phyloP scores from a whole-genome alignment of 805 yeast genomes.

The Suhomyces xylopsoci region DNA sequence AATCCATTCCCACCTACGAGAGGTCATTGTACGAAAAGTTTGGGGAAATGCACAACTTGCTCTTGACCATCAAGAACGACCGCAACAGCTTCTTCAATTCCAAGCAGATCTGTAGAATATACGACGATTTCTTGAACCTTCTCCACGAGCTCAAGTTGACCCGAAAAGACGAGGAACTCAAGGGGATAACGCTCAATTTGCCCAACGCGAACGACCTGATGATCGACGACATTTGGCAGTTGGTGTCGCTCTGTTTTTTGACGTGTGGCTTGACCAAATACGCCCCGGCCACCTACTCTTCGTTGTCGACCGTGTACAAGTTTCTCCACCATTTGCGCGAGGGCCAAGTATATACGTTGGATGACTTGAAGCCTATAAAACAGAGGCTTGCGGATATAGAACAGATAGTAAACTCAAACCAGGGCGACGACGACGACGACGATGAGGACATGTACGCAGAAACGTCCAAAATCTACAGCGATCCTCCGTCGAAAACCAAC shows the following conservation, averaged over 20 bases:
- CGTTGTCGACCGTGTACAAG: slow-evolving; percentile 81
- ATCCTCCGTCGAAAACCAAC: slow-evolving; percentile 1
- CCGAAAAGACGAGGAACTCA: slow-evolving; percentile 47
- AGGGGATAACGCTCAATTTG: slow-evolving; percentile 31
- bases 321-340: slow-evolving; percentile 79
- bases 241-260: slow-evolving; percentile 79
- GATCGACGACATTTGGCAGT: slow-evolving; percentile 86
- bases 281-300: slow-evolving; percentile 93
- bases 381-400: slow-evolving; percentile 69
- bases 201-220: slow-evolving; percentile 65
- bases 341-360: slow-evolving; percentile 75
- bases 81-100: slow-evolving; percentile 64
- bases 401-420: slow-evolving; percentile 46
- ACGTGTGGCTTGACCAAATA: slow-evolving; percentile 88
- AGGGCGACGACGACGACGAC: slow-evolving; percentile 8
- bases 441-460: not conserved
- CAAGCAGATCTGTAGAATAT: slow-evolving; percentile 59
- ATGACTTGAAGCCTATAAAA: slow-evolving; percentile 77
- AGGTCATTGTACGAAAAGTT: slow-evolving; percentile 30
- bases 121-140: slow-evolving; percentile 53
- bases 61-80: slow-evolving; percentile 52
- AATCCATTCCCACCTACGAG: slow-evolving; percentile 34
- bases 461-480: not conserved
- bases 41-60: slow-evolving; percentile 21
- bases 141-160: slow-evolving; percentile 53